Evolutionary conservation across 768 basidiomycete genomes (phyloP).

Genomic region (Phylloporus scabripes): DNA sequence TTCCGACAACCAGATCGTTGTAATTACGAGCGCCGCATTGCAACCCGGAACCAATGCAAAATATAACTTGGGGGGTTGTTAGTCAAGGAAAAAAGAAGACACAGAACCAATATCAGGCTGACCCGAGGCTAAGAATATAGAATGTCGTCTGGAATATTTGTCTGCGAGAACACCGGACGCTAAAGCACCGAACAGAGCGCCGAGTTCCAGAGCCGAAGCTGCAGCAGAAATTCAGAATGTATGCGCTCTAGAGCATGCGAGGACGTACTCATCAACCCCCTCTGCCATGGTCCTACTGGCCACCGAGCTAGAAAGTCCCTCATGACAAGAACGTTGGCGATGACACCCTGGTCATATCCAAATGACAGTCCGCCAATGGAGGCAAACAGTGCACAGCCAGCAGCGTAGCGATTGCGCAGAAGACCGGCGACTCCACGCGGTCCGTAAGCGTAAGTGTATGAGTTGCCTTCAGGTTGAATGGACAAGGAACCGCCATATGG

Average conservation of each 20-base stretch:
- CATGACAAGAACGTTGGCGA: slow-evolving; percentile 85
- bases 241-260: background rate
- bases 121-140: slow-evolving; percentile 69
- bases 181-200: slow-evolving; percentile 73
- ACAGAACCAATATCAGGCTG: slow-evolving; percentile 16
- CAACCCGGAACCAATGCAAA: slow-evolving; percentile 65
- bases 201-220: slow-evolving; percentile 78
- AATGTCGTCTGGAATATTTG: slow-evolving; percentile 56
- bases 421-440: slow-evolving; percentile 64
- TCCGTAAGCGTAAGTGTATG: slow-evolving; percentile 69
- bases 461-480: slow-evolving; percentile 17
- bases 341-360: slow-evolving; percentile 83
- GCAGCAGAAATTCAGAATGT: background rate
- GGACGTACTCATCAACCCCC: slow-evolving; percentile 68
- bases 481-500: slow-evolving; percentile 25
- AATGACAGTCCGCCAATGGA: slow-evolving; percentile 75
- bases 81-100: background rate
- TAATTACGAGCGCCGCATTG: slow-evolving; percentile 59
- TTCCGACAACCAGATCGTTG: slow-evolving; percentile 56
- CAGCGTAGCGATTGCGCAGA: slow-evolving; percentile 56
- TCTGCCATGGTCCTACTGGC: slow-evolving; percentile 67
- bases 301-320: slow-evolving; percentile 62
- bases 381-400: slow-evolving; percentile 67
- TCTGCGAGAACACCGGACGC: slow-evolving; percentile 64
- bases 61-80: slow-evolving; percentile 43